These are phyloP conservation scores for Craspedostauros australis DNA, from an alignment of 108 stramenopile genomes.

Conservation along the genomic window DNA sequence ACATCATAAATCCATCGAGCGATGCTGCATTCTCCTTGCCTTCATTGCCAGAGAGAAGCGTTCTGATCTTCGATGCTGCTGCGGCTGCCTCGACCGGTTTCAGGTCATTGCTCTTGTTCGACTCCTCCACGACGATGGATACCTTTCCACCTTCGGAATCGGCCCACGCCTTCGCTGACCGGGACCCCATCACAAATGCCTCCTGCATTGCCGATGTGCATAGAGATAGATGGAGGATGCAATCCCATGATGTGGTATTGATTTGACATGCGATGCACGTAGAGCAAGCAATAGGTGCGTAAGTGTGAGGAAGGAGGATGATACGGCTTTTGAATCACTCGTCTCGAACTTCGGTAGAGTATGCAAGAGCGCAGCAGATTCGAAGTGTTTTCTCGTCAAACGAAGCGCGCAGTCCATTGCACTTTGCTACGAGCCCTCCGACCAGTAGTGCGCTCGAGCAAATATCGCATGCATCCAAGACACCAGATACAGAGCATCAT, in stretches of 20 bases:
- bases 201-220: conserved; percentile 21
- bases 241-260: neutral
- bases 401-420: too few relatives aligned
- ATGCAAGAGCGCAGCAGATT: too few relatives aligned
- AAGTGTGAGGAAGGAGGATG: too few relatives aligned
- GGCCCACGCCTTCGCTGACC: conserved; percentile 88
- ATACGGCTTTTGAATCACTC: too few relatives aligned
- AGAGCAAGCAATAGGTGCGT: neutral
- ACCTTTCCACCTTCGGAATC: conserved; percentile 89
- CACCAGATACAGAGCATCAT: neutral
- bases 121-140: conserved; percentile 59
- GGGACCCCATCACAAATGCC: conserved; percentile 76
- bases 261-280: neutral
- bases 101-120: conserved; percentile 39
- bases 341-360: too few relatives aligned
- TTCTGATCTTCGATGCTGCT: conserved; percentile 65
- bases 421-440: too few relatives aligned
- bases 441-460: too few relatives aligned
- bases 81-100: conserved; percentile 81
- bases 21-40: conserved; percentile 79
- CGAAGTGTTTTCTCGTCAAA: too few relatives aligned
- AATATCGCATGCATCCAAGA: neutral
- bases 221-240: neutral
- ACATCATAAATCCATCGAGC: conserved; percentile 94
- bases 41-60: conserved; percentile 74